Percentiles rank a stretch among this genome's conserved stretches.
phyloP scores from a whole-genome alignment of 768 basidiomycete species.

The Amanita fuliginea region DNA sequence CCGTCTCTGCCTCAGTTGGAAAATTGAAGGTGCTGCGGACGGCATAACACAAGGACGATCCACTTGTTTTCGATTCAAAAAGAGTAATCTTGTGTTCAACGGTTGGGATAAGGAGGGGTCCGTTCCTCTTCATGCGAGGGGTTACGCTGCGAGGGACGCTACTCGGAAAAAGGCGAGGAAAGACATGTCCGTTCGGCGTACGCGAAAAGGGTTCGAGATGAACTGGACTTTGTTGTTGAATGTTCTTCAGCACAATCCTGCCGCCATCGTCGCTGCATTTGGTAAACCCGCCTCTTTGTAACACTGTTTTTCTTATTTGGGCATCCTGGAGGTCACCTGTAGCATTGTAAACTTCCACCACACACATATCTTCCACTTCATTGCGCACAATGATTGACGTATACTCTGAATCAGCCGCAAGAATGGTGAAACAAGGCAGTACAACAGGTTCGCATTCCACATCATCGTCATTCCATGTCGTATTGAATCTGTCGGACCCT shows the following conservation, averaged over 20 bases:
- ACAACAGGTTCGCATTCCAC: conserved; percentile 38
- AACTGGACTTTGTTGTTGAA: conserved; percentile 12
- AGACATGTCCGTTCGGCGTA: conserved; percentile 22
- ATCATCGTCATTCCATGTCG: conserved; percentile 13
- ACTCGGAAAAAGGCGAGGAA: conserved; percentile 18
- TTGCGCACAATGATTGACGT: conserved; percentile 50
- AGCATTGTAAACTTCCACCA: conserved; percentile 53
- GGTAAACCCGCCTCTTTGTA: conserved; percentile 48
- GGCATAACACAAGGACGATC: conserved; percentile 38
- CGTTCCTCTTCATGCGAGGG: conserved; percentile 32
- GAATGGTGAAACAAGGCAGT: conserved; percentile 58
- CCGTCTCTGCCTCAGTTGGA: conserved; percentile 48
- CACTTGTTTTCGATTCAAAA: conserved; percentile 21
- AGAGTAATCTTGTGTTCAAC: conserved; percentile 45
- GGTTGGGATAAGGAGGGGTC: conserved; percentile 51
- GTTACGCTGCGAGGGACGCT: conserved; percentile 15
- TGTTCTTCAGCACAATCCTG: conserved; percentile 39
- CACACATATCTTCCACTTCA: conserved; percentile 33
- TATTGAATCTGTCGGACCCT: conserved; percentile 9
- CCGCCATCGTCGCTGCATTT: conserved; percentile 54
- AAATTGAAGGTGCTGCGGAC: conserved; percentile 47
- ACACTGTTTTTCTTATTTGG: conserved; percentile 51
- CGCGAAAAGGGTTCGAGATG: conserved; percentile 17
- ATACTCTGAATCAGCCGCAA: conserved; percentile 55
- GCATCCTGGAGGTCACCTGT: conserved; percentile 47